Evolutionary conservation across 129 eudicot species (phyloP), one percentile per base, ranked within the genome.

Genomic region (Artemisia argyi): DNA sequence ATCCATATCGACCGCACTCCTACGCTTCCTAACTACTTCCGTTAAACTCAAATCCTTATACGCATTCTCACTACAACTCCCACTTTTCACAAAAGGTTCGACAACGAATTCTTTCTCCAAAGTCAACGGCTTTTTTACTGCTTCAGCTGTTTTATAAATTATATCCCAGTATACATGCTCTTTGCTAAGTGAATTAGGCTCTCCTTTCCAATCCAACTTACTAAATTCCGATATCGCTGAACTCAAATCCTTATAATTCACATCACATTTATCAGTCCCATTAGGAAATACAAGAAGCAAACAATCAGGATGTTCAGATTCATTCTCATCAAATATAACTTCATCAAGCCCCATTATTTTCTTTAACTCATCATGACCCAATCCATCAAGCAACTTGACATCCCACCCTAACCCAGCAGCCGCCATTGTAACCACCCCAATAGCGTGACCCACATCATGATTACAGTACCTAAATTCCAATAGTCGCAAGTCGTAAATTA

Each of bases 1-100:
- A 78, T 90, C 98, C 98, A 94, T 94, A 71, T 88, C 96, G 10
- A 94, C 98, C 1, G 93, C 98, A 86, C 98, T 94, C 83, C 98
- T 84, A 65, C 98, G 88, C 76, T 82, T 88, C 74, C 98, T 84
- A 57, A 90, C 98, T 52, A 94, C 78, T 68, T 94, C 86, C 32
- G 85, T 76, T 51, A 94, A 59, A 69, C 79, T 83, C 13, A 94
- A 24, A 13, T 69, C 86, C 63, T 75, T 81, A 56, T 90, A 90
- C 20, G 83, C 71, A 77, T 76, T 57, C 17, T 71, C 91, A 75
- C 89, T 83, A 46, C 76, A 79, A 48, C 65, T 53, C 66, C 69
- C 85, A 75, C 85, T 61, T 53, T 84, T 61, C 32, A 30, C 73
- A 68, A 84, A 84, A 5, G 88, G 77, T 70, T 82, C 81, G 19